Evolutionary conservation across 192 early-diverging fungal species (phyloP).

Genomic region (Linnemannia zychae): DNA sequence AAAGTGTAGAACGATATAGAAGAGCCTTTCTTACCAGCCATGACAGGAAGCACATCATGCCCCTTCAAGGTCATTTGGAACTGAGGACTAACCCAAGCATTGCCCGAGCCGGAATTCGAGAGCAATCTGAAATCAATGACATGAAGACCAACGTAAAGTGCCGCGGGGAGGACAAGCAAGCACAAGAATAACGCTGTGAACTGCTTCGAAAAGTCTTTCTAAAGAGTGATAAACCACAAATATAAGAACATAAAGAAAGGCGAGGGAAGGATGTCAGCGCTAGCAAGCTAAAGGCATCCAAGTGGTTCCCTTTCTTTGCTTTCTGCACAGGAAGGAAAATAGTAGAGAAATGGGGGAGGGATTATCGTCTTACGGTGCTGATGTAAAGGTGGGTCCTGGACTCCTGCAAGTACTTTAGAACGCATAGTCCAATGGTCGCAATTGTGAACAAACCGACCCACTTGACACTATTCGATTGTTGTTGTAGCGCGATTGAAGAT

Average conservation of each 20-base stretch:
- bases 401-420: conserved; percentile 88
- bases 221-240: not conserved
- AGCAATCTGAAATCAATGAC: conserved; percentile 90
- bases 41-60: conserved; percentile 64
- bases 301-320: not conserved
- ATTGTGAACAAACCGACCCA: conserved; percentile 96
- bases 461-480: conserved; percentile 84
- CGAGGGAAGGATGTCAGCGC: not conserved
- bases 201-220: conserved; percentile 69
- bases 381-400: conserved; percentile 78
- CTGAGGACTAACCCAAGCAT: conserved; percentile 89
- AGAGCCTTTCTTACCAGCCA: conserved; percentile 63
- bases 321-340: not conserved
- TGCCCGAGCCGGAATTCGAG: conserved; percentile 86
- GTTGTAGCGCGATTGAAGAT: not conserved
- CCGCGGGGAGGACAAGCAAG: conserved; percentile 83
- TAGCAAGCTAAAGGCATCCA: not conserved
- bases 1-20: conserved; percentile 57
- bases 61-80: conserved; percentile 89
- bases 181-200: conserved; percentile 86
- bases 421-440: conserved; percentile 86
- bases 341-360: not conserved
- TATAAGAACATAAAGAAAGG: not conserved
- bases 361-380: conserved; percentile 53
- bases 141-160: conserved; percentile 86